These are phyloP conservation scores for Hypoxylon sp. DNA, from an alignment of 2,329 filamentous ascomycete species.

Conservation along the genomic window DNA sequence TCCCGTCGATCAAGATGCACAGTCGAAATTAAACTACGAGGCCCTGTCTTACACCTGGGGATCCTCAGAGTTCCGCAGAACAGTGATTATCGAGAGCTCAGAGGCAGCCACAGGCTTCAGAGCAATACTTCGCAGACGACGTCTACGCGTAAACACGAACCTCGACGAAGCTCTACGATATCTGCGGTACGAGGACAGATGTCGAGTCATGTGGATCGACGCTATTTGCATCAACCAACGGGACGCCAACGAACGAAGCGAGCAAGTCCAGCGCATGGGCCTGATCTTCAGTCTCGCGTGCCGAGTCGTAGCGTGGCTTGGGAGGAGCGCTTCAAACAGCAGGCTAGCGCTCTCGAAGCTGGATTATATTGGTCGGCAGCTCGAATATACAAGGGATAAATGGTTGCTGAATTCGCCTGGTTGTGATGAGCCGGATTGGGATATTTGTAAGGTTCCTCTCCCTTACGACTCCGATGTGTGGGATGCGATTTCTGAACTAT, in stretches of 20 bases:
- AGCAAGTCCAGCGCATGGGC: constrained; percentile 43
- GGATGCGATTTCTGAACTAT: constrained; percentile 22
- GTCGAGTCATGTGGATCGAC: constrained; percentile 45
- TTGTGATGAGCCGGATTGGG: constrained; percentile 25
- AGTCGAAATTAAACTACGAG: constrained; percentile 30
- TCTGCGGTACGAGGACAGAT: constrained; percentile 30
- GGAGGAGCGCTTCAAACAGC: constrained; percentile 23
- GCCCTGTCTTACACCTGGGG: constrained; percentile 45
- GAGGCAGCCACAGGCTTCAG: neutral
- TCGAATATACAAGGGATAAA: constrained; percentile 11
- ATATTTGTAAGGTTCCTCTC: neutral
- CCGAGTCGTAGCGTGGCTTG: constrained; percentile 42
- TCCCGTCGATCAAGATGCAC: neutral
- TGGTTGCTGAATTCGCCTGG: constrained; percentile 5
- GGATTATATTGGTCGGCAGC: constrained; percentile 24
- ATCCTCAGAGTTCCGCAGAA: constrained; percentile 7
- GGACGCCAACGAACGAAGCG: constrained; percentile 28
- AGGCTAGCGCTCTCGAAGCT: constrained; percentile 28
- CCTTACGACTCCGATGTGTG: constrained; percentile 18
- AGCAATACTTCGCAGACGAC: neutral
- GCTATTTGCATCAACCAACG: constrained; percentile 45
- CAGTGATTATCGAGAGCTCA: constrained; percentile 3
- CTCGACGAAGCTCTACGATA: constrained; percentile 37
- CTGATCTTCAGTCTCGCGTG: constrained; percentile 37
- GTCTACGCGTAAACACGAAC: constrained; percentile 17